phyloP scores from a whole-genome alignment of 345 rosid genomes.

The Hevea brasiliensis region DNA sequence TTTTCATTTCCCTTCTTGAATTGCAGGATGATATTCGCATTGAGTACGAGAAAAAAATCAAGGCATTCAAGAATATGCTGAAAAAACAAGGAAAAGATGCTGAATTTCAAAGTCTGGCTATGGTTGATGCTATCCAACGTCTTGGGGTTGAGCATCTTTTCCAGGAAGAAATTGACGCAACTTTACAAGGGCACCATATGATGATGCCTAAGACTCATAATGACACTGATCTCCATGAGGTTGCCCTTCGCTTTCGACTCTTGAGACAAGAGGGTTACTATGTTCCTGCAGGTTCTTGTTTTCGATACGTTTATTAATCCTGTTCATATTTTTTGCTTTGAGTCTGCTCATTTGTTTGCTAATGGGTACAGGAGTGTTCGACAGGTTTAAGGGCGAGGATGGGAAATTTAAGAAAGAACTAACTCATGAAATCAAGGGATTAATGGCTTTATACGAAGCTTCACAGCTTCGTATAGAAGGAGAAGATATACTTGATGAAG shows the following conservation, averaged over 20 bases:
- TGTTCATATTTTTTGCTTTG: background rate
- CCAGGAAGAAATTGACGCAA: conserved; percentile 37
- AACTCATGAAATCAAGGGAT: conserved; percentile 31
- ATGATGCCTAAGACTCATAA: background rate
- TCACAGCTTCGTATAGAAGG: conserved; percentile 47
- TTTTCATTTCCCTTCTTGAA: background rate
- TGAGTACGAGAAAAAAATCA: background rate
- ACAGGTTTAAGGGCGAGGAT: conserved; percentile 26
- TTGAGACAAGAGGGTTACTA: conserved; percentile 27
- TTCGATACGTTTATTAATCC: background rate
- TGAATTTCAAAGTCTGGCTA: conserved; percentile 25
- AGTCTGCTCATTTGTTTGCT: background rate
- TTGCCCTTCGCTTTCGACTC: conserved; percentile 26
- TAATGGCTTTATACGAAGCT: conserved; percentile 54
- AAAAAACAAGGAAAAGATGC: conserved; percentile 1
- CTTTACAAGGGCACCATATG: conserved; percentile 26
- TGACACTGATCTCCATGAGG: conserved; percentile 27
- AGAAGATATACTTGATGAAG: conserved; percentile 47
- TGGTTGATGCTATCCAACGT: conserved; percentile 45
- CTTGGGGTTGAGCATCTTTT: conserved; percentile 38
- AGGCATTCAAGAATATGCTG: background rate
- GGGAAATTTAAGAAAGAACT: conserved; percentile 21
- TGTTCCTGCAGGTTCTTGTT: conserved; percentile 23
- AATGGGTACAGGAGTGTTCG: conserved; percentile 32
- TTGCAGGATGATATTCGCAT: conserved; percentile 2